Evolutionary conservation across 352 stramenopile species (phyloP).

Genomic region (Phytophthora ohioensis): DNA sequence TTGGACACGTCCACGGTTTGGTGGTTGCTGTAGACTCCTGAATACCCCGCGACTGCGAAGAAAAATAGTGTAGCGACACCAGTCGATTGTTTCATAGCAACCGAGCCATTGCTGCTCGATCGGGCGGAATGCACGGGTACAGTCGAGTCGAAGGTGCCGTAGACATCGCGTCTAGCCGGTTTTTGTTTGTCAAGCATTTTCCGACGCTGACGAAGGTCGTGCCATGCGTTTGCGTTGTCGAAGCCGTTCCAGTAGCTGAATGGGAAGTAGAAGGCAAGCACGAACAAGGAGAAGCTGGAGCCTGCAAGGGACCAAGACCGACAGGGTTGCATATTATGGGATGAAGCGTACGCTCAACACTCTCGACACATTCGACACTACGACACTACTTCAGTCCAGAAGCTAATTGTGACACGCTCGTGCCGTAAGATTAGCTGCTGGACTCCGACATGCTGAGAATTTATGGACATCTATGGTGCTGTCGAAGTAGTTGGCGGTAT

Average conservation of each 20-base stretch:
- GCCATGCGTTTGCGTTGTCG: constrained; percentile 9
- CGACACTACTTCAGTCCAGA: constrained; percentile 21
- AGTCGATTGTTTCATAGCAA: constrained; percentile 5
- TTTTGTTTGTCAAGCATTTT: constrained; percentile 22
- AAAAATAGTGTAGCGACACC: constrained; percentile 20
- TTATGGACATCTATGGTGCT: no score
- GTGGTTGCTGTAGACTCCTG: neutral
- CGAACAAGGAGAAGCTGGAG: constrained; percentile 6
- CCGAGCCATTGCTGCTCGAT: neutral
- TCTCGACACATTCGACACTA: constrained; percentile 14
- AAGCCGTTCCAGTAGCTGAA: constrained; percentile 23
- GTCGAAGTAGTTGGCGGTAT: no score
- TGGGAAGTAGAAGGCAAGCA: constrained; percentile 14
- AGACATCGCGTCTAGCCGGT: neutral
- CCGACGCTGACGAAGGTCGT: neutral
- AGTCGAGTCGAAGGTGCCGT: constrained; percentile 19
- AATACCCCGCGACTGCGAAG: constrained; percentile 22
- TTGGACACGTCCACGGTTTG: constrained; percentile 15
- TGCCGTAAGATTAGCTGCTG: constrained; percentile 10
- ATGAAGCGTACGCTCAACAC: constrained; percentile 20
- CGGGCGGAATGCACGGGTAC: neutral
- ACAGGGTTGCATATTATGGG: constrained; percentile 8
- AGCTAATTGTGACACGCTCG: constrained; percentile 7
- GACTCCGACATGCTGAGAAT: neutral
- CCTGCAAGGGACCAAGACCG: constrained; percentile 18